Base-by-base conservation (phyloP, 2,329 filamentous ascomycete species). In the Talaromyces sp. region DNA sequence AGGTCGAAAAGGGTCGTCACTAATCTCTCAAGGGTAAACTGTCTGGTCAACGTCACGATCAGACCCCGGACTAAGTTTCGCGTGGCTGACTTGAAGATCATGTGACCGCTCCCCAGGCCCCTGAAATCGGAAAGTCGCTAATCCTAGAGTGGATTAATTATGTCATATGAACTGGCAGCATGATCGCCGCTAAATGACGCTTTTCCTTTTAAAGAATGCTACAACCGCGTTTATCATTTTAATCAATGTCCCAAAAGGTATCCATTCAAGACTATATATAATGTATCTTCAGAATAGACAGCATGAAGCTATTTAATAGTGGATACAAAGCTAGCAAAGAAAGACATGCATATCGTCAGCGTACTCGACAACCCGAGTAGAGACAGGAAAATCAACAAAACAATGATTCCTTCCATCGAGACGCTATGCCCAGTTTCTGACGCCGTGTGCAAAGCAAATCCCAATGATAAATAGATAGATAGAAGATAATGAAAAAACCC, bases 361-460 rank as follows among this genome's bases (percentile, higher is more conserved):
- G 41, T 56, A 35, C 58, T 50, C 43, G 22, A 62, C 41, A 54
- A 54, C 4, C 14, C 48, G 48, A 52, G 14, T 7, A 35, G 31
- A 54, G 52, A 35, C 10, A 50, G 10, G 10, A 22, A 10, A 37
- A 37, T 10, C 31, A 56, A 37, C 56, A 27, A 57, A 52, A 66
- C 60, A 50, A 31, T 35, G 39, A 62, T 56, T 39, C 63, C 57
- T 48, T 65, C 59, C 65, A 47, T 64, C 59, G 62, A 67, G 39
- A 67, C 62, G 65, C 65, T 67, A 67, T 67, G 65, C 65, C 62
- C 59, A 64, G 52, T 63, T 54, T 64, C 64, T 43, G 65, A 66
- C 65, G 65, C 65, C 65, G 33, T 41, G 52, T 45, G 52, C 61
- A 63, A 62, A 57, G 60, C 61, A 63, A 62, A 47, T 54, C 60